Conservation (phyloP, 805 yeast species). For the Pichia insulana region DNA sequence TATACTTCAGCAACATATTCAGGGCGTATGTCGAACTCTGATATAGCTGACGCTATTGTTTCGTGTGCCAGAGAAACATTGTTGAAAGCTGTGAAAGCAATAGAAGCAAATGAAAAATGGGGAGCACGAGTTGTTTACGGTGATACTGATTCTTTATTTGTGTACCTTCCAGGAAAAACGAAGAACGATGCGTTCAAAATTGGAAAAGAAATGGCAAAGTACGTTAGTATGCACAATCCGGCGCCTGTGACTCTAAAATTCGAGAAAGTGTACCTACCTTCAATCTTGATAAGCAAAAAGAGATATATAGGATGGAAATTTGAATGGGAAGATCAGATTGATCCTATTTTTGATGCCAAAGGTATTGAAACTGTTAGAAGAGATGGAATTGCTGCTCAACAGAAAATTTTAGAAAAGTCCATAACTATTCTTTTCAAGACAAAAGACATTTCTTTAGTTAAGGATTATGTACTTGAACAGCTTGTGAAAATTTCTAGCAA, state of each 20-base stretch:
- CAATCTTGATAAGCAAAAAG: slow-evolving; percentile 75
- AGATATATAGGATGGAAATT: slow-evolving; percentile 84
- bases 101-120: slow-evolving; percentile 54
- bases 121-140: slow-evolving; percentile 94
- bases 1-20: slow-evolving; percentile 91
- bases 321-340: slow-evolving; percentile 45
- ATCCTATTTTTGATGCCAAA: slow-evolving; percentile 82
- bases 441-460: slow-evolving; percentile 60
- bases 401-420: slow-evolving; percentile 65
- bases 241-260: slow-evolving; percentile 77
- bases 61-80: slow-evolving; percentile 83
- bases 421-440: slow-evolving; percentile 65
- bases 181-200: slow-evolving; percentile 66
- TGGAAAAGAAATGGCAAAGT: slow-evolving; percentile 62
- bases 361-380: slow-evolving; percentile 93
- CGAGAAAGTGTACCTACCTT: slow-evolving; percentile 89
- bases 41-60: slow-evolving; percentile 90
- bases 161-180: slow-evolving; percentile 77
- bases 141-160: slow-evolving; percentile 91
- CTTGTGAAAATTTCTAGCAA: slow-evolving; percentile 60
- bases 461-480: slow-evolving; percentile 52
- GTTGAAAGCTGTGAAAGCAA: slow-evolving; percentile 56
- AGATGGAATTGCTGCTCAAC: slow-evolving; percentile 93
- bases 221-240: slow-evolving; percentile 60
- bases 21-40: slow-evolving; percentile 96